Percentiles rank a stretch among this genome's conserved stretches.
These are phyloP conservation scores for Tricholomella constricta DNA, from an alignment of 768 basidiomycete genomes.

Conservation along the genomic window DNA sequence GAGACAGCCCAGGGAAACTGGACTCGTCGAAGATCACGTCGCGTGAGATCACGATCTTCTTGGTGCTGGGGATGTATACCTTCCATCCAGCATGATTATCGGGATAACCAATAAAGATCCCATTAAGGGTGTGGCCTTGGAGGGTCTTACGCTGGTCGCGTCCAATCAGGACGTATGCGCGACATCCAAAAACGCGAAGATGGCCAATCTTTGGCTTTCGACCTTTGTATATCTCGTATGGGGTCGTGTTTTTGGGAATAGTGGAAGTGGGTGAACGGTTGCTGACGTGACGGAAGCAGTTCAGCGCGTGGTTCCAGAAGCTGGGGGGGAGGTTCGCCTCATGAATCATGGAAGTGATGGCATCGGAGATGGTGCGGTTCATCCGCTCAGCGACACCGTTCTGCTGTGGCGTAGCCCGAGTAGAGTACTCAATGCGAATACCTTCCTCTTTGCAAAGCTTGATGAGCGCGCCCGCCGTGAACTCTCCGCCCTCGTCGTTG, in stretches of 20 bases:
- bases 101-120: constrained; percentile 41
- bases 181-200: constrained; percentile 39
- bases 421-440: constrained; percentile 24
- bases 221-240: constrained; percentile 12
- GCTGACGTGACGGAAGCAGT: not conserved
- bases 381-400: constrained; percentile 44
- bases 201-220: constrained; percentile 20
- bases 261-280: constrained; percentile 7
- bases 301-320: constrained; percentile 1
- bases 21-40: constrained; percentile 6
- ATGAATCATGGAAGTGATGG: constrained; percentile 12
- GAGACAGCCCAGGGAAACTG: not conserved
- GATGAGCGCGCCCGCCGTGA: constrained; percentile 24
- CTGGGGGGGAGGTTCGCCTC: constrained; percentile 3
- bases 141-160: constrained; percentile 34
- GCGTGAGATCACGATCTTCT: constrained; percentile 2
- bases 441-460: constrained; percentile 24
- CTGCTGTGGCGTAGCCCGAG: constrained; percentile 35
- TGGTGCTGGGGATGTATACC: constrained; percentile 3
- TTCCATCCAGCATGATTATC: constrained; percentile 6
- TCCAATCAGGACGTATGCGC: constrained; percentile 38
- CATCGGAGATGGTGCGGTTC: constrained; percentile 38
- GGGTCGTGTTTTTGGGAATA: not conserved
- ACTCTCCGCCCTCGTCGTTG: constrained; percentile 40
- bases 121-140: constrained; percentile 26